A percentile compares a stretch with the other conserved stretches of the same genome.
Conservation (phyloP, 2,329 filamentous ascomycete genomes). For the Knufia petricola region DNA sequence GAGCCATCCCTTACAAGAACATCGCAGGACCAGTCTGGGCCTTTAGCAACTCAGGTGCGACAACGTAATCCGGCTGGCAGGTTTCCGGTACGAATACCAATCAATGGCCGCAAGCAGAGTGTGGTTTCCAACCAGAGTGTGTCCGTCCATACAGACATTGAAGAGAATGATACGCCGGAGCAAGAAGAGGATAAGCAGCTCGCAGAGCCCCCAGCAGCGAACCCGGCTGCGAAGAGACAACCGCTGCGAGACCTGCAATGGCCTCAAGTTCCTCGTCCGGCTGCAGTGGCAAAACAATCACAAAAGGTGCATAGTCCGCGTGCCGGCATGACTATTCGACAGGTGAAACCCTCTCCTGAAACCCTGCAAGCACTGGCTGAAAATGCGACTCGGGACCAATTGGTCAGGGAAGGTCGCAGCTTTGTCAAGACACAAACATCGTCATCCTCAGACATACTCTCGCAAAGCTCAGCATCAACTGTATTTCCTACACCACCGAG, state of each 20-base stretch:
- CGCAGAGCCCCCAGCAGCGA: neutral
- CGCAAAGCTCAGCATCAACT: neutral
- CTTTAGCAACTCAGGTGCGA: neutral
- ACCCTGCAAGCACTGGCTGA: neutral
- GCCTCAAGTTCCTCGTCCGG: slow-evolving; percentile 6
- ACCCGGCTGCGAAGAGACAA: neutral
- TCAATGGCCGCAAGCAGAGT: neutral
- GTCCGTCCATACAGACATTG: slow-evolving; percentile 7
- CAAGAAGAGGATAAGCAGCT: slow-evolving; percentile 7
- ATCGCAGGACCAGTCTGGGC: slow-evolving; percentile 1
- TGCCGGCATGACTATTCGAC: slow-evolving; percentile 2
- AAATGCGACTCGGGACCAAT: neutral
- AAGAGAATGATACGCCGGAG: slow-evolving; percentile 8
- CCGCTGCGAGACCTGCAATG: slow-evolving; percentile 8
- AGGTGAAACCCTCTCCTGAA: neutral
- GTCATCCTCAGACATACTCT: neutral
- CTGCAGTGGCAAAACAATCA: slow-evolving; percentile 3
- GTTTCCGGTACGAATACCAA: neutral
- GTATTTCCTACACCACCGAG: slow-evolving; percentile 1
- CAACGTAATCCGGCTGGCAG: neutral
- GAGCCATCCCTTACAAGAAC: neutral
- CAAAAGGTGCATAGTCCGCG: neutral
- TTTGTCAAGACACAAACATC: neutral
- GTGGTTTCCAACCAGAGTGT: neutral
- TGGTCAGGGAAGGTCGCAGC: neutral